Conservation (phyloP, 1,139 yeast genomes). For the Candida tropicalis region DNA sequence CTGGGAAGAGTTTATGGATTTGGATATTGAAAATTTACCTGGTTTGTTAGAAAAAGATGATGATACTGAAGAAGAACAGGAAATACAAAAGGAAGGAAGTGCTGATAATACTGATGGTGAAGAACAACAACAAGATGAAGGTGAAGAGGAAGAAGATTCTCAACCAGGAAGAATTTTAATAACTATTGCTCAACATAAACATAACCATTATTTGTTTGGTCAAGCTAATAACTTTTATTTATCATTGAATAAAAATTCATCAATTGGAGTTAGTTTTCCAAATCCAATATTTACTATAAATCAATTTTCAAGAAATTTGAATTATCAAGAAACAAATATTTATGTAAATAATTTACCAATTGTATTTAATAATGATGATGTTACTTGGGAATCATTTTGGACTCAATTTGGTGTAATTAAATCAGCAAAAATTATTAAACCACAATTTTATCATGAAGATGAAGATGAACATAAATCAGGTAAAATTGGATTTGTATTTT, state of each 20-base stretch:
- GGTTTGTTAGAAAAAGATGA: slow-evolving; percentile 8
- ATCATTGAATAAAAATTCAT: slow-evolving; percentile 10
- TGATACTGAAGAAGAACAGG: slow-evolving; percentile 3
- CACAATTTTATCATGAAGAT: slow-evolving; percentile 34
- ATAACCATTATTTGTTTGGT: slow-evolving; percentile 32
- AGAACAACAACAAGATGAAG: background rate
- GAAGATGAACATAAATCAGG: slow-evolving; percentile 37
- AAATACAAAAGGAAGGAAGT: background rate
- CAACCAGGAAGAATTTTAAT: slow-evolving; percentile 22
- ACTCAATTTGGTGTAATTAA: slow-evolving; percentile 44
- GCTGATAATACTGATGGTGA: too few relatives aligned
- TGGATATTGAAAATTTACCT: slow-evolving; percentile 16
- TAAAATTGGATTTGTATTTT: slow-evolving; percentile 48
- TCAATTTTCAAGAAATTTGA: slow-evolving; percentile 24
- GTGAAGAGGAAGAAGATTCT: background rate
- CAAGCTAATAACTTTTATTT: slow-evolving; percentile 15
- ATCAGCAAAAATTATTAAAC: slow-evolving; percentile 48
- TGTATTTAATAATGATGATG: slow-evolving; percentile 42
- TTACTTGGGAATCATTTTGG: slow-evolving; percentile 44
- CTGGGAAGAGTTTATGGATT: slow-evolving; percentile 28
- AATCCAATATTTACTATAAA: slow-evolving; percentile 17
- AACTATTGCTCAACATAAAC: slow-evolving; percentile 44
- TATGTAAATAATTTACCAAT: slow-evolving; percentile 57
- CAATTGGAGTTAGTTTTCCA: slow-evolving; percentile 16
- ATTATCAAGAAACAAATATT: slow-evolving; percentile 60